These are phyloP conservation scores for Pyricularia grisea DNA, from an alignment of 2,329 filamentous ascomycete genomes.

Conservation along the genomic window DNA sequence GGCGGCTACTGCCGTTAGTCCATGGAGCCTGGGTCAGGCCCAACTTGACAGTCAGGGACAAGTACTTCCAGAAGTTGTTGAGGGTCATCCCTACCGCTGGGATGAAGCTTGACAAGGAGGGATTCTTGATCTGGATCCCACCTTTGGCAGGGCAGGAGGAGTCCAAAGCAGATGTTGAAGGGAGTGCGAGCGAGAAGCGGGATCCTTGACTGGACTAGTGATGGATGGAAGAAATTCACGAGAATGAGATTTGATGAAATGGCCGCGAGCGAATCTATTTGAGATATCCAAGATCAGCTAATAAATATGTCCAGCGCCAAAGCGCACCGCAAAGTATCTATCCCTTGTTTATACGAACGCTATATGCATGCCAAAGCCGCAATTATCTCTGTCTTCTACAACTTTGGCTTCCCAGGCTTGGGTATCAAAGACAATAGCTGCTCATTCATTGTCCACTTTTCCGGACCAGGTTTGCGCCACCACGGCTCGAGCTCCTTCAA, in stretches of 20 bases:
- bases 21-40: slow-evolving; percentile 61
- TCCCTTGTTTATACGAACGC: not conserved
- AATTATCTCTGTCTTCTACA: not conserved
- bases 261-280: not conserved
- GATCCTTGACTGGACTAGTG: not conserved
- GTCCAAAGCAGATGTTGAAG: slow-evolving; percentile 5
- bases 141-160: slow-evolving; percentile 22
- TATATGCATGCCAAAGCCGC: not conserved
- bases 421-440: slow-evolving; percentile 30
- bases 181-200: not conserved
- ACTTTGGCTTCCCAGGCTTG: not conserved
- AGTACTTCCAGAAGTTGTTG: slow-evolving; percentile 87
- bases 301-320: not conserved
- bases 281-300: not conserved
- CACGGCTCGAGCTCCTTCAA: slow-evolving; percentile 34
- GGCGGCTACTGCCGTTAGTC: slow-evolving; percentile 61
- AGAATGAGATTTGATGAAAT: not conserved
- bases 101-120: slow-evolving; percentile 61
- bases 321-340: not conserved
- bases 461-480: slow-evolving; percentile 39
- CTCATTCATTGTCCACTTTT: slow-evolving; percentile 48
- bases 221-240: not conserved
- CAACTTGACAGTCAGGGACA: slow-evolving; percentile 69
- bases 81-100: slow-evolving; percentile 72
- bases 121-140: slow-evolving; percentile 53